Evolutionary conservation across 345 rosid genomes (phyloP).

Genomic region (Pistacia vera): DNA sequence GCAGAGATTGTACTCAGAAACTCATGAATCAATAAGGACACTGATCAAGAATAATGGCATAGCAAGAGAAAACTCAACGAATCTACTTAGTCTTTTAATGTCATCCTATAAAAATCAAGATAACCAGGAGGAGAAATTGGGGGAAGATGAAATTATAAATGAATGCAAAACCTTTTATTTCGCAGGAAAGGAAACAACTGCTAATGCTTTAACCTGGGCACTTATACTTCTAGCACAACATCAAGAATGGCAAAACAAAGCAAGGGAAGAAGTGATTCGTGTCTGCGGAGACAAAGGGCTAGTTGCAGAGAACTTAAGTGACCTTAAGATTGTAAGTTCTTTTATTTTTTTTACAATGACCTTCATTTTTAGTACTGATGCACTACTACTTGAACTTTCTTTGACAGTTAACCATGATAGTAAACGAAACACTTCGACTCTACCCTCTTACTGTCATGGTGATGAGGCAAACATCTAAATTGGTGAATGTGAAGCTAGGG

Average conservation of each 20-base stretch:
- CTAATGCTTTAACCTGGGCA: slow-evolving; percentile 64
- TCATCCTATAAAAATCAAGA: slow-evolving; percentile 50
- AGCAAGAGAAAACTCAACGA: slow-evolving; percentile 40
- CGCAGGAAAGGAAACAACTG: slow-evolving; percentile 86
- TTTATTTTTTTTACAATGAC: background rate
- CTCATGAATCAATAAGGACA: slow-evolving; percentile 49
- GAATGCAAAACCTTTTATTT: slow-evolving; percentile 88
- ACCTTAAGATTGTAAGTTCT: slow-evolving; percentile 64
- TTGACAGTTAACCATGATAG: slow-evolving; percentile 32
- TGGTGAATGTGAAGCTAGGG: slow-evolving; percentile 49
- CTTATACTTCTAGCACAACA: slow-evolving; percentile 63
- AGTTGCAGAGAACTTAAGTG: slow-evolving; percentile 40
- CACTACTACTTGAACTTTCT: no score
- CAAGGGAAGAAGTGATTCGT: slow-evolving; percentile 60
- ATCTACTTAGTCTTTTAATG: slow-evolving; percentile 56
- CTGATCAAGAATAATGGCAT: slow-evolving; percentile 43
- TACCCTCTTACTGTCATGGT: slow-evolving; percentile 66
- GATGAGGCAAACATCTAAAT: slow-evolving; percentile 43
- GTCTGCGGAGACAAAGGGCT: slow-evolving; percentile 38
- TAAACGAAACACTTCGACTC: slow-evolving; percentile 72
- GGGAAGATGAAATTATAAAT: slow-evolving; percentile 68
- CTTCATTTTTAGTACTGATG: background rate
- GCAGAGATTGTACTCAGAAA: slow-evolving; percentile 64
- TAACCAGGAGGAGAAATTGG: slow-evolving; percentile 59
- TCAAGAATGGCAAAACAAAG: slow-evolving; percentile 76